Evolutionary conservation across 78 protist species (phyloP), one percentile per base, ranked within the genome.

Genomic region (Chrysochromulina parva): DNA sequence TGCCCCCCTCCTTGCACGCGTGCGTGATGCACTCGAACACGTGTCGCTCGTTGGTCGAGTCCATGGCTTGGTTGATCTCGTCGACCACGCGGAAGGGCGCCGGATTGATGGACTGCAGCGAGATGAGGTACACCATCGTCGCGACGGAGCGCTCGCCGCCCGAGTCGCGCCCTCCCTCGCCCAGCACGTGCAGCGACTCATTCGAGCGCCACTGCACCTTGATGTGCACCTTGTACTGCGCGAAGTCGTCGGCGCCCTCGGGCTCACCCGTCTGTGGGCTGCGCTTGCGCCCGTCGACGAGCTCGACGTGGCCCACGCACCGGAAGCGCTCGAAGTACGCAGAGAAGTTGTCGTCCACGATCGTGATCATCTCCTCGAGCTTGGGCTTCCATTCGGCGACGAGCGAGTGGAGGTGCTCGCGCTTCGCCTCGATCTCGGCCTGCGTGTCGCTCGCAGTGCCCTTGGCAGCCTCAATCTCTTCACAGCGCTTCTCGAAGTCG

Each of bases 21-120:
- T 88, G 53, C 38, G 95, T 95, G n/a, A 97, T 91, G 81, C 91
- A 87, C 26, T 90, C 93, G 62, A 96, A 96, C 81, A 96, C 88
- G 92, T 88, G 81, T 16, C 97, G 90, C 84, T 97, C 99, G 90
- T 97, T 96, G 86, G 55, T 92, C 65, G 96, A 71, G 52, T 71
- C 80, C 80, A 71, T 71, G 53, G 80, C 80, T 86, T 97, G 97
- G 91, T 97, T 97, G 91, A 97, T 97, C 93, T 97, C 99, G 71
- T 97, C 99, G 16, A 97, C 99, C 5, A 97, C 94, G 16, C 99
- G 92, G 88, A 97, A 97, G 14, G 98, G 98, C 38, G 95, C 90
- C 55, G n/a, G 74, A 17, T 95, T 95, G 28, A 94, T 60, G 52
- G 54, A 85, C 89, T 97, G 99, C 38, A 97, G 84, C 47, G 97